phyloP scores from a whole-genome alignment of 2,329 filamentous ascomycete genomes.

The Claviceps pusilla region DNA sequence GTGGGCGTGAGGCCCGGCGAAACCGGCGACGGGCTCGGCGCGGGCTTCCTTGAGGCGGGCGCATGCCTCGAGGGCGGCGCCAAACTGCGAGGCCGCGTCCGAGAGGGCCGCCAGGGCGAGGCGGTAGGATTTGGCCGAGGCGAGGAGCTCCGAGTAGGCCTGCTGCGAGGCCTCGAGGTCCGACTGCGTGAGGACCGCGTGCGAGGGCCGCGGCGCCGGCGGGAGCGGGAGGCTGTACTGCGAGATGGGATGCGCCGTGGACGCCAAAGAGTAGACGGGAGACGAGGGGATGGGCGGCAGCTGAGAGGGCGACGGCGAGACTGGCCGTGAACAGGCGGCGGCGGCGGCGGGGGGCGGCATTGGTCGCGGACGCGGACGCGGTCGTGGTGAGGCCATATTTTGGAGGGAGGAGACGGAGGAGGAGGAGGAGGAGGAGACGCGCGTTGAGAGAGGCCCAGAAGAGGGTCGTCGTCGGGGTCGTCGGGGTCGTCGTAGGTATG shows the following conservation, averaged over 20 bases:
- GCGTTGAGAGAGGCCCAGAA: not conserved
- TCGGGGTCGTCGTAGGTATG: too few relatives aligned
- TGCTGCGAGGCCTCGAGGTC: conserved; percentile 49
- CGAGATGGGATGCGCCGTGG: conserved; percentile 44
- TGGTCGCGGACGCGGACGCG: not conserved
- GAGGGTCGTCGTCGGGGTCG: not conserved
- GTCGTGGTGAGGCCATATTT: not conserved
- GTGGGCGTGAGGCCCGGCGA: conserved; percentile 13
- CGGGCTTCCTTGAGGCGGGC: conserved; percentile 54
- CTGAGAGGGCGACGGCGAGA: conserved; percentile 39
- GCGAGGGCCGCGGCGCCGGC: conserved; percentile 41
- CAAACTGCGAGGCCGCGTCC: conserved; percentile 46
- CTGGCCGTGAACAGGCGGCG: conserved; percentile 18
- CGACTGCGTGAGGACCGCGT: conserved; percentile 45
- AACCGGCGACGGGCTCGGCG: conserved; percentile 35
- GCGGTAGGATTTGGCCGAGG: conserved; percentile 49
- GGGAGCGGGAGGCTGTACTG: conserved; percentile 44
- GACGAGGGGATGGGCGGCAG: conserved; percentile 47
- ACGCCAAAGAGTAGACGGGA: conserved; percentile 48
- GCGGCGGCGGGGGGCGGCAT: conserved; percentile 7
- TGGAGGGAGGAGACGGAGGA: not conserved
- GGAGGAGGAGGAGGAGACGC: not conserved
- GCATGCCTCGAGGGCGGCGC: conserved; percentile 49
- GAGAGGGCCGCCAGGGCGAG: conserved; percentile 46
- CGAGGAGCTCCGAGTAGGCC: conserved; percentile 46